phyloP scores from a whole-genome alignment of 2,329 filamentous ascomycete genomes.

The Pseudopithomyces maydicus region DNA sequence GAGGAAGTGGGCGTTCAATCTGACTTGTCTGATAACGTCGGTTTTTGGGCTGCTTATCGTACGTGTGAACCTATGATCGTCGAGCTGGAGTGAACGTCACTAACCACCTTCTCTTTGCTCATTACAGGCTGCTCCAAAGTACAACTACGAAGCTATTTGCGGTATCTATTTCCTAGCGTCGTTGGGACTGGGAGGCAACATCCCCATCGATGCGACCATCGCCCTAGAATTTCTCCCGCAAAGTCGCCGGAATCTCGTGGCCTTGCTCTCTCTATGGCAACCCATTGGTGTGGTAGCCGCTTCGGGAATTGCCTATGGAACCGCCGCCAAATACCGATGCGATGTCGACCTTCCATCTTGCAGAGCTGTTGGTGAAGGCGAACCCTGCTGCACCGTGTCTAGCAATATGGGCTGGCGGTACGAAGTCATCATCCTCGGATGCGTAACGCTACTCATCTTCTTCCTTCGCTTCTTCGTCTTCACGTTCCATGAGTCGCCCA shows the following conservation, averaged over 20 bases:
- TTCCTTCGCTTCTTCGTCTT: constrained; percentile 36
- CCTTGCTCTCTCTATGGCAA: constrained; percentile 38
- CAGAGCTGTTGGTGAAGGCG: constrained; percentile 16
- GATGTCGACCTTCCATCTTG: constrained; percentile 24
- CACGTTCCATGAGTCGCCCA: constrained; percentile 35
- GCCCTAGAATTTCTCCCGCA: constrained; percentile 81
- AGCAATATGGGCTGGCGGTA: constrained; percentile 41
- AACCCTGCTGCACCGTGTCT: constrained; percentile 26
- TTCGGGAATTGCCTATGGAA: constrained; percentile 33
- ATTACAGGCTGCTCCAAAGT: constrained; percentile 32
- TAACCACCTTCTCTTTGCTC: background rate
- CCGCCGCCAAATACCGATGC: constrained; percentile 35
- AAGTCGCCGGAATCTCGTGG: constrained; percentile 32
- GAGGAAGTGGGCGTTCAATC: constrained; percentile 72
- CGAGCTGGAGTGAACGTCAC: too few relatives aligned
- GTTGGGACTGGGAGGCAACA: constrained; percentile 63
- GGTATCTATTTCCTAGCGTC: constrained; percentile 45
- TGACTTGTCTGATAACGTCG: constrained; percentile 75
- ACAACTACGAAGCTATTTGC: constrained; percentile 35
- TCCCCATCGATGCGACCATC: constrained; percentile 78
- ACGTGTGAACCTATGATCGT: too few relatives aligned
- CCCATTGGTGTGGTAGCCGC: constrained; percentile 33
- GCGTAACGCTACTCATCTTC: constrained; percentile 32
- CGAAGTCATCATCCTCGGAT: constrained; percentile 32
- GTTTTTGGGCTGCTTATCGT: constrained; percentile 73